Base-by-base conservation (phyloP, 2,329 filamentous ascomycete species). In the Trichoderma atroviride region DNA sequence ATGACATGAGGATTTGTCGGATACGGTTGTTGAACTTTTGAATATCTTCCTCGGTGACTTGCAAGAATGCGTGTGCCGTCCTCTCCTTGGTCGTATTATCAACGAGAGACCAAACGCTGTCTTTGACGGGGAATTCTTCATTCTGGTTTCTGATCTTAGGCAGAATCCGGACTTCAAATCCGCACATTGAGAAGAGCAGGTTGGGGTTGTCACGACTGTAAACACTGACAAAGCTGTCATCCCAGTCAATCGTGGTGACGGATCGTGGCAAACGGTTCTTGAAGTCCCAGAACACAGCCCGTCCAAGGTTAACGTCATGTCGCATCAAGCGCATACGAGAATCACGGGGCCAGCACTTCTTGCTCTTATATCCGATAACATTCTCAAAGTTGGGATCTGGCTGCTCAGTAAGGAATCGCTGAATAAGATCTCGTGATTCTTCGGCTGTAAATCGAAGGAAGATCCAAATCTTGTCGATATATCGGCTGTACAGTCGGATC, bases 11-110 rank as follows among this genome's bases (percentile, higher is more conserved):
- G 78, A 99, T 99, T 77, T 99, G 96, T 70, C 96, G 90, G 77
- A 99, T 99, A 53, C 96, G 91, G 80, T 99, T 99, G 82, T 99
- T 99, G 86, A 99, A 99, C 81, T 98, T 98, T 73, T 95, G 92
- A 60, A 99, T 95, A 77, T 99, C 96, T 78, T 98, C 96, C 76
- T 98, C 95, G 0, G 96, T 98, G 27, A 99, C 96, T 77, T 98
- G 95, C 66, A 99, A 83, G 87, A 99, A 99, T 11, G 96, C 96
- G 80, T 98, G 94, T 0, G 96, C 96, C 3, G 96, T 99, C 67
- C 96, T 90, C 81, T 99, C 96, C 81, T 99, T 99, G 69, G 92
- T 96, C 0, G 93, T 92, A 77, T 97, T 98, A 79, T 99, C 93
- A 16, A 97, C 94, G 37, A 99, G 85, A 59, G 95, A 97, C 96